Base-by-base conservation (phyloP, 306 rosid genomes). In the Dalbergia cultrata region DNA sequence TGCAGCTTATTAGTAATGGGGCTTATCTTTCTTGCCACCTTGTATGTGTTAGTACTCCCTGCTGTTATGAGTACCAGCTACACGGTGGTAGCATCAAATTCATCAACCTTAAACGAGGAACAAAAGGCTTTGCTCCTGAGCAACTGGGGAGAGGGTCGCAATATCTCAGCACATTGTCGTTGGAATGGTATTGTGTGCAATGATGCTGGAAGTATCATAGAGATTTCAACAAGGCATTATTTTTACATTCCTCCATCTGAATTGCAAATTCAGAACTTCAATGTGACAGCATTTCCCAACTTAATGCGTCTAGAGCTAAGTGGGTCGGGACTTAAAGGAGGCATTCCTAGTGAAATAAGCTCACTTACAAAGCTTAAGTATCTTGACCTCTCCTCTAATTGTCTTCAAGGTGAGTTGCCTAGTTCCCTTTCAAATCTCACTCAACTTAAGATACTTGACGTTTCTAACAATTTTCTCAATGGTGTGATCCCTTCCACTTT, bases 381-480 rank as follows among this genome's bases (percentile, higher is more conserved):
- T 67, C 74, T 77, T 52, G 33, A 77, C 11, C 14, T 77, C 26
- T 77, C 81, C 18, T 66, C 13, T 21, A 77, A 54, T 16, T 6
- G 26, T 53, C 75, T 77, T 52, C 31, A 53, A 53, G 74, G 75
- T 67, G 58, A 66, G 66, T 54, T 77, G 22, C 44, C 74, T 67
- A 10, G 7, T 19, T 53, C 67, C 2, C 8, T 77, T 52, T 53
- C 67, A 13, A 65, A 60, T 53, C 74, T 77, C 58, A 54, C 74
- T 66, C 45, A 77, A 13, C 74, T 77, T 19, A 10, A 5, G 34
- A 21, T 9, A 9, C 43, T 67, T 19, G 4, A 66, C 53, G n/a
- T 54, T 64, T 52, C 65, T 35, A 39, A 21, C 43, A 76, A 76
- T 76, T 17, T 33, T 76, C 60, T 76, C 17, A 49, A 13, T 10